Conservation (phyloP, 2,329 filamentous ascomycete genomes). For the Cordyceps militaris region DNA sequence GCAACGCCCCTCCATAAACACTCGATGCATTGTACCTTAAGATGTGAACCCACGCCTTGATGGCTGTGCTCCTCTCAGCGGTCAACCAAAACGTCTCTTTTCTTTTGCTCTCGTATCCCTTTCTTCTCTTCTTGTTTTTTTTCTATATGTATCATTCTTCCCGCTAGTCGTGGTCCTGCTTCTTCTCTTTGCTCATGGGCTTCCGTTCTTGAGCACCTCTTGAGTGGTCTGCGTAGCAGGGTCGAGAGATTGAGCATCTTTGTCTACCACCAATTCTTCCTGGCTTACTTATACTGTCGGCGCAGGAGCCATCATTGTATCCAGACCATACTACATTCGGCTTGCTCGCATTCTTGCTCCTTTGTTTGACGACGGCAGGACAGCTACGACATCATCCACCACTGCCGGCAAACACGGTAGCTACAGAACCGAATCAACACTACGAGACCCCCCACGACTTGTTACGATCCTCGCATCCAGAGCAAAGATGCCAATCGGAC, state of each 20-base stretch:
- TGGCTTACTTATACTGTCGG: not conserved
- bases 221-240: not conserved
- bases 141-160: slow-evolving; percentile 6
- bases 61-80: not conserved
- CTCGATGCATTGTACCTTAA: not conserved
- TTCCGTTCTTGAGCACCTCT: not conserved
- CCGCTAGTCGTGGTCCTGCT: not conserved
- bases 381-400: not conserved
- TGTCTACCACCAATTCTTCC: not conserved
- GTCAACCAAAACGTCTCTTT: not conserved
- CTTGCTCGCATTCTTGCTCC: too few relatives aligned
- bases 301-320: not conserved
- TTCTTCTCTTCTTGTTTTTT: not conserved
- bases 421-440: not conserved
- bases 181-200: not conserved
- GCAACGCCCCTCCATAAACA: slow-evolving; percentile 20
- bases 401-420: not conserved
- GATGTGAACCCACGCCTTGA: not conserved
- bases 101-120: not conserved
- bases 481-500: slow-evolving; percentile 7
- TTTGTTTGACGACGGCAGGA: not conserved
- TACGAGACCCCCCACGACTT: not conserved
- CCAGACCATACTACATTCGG: not conserved
- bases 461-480: not conserved
- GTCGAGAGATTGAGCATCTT: not conserved